These are phyloP conservation scores for Apocynum venetum DNA, from an alignment of 257 asterid genomes.

Conservation along the genomic window DNA sequence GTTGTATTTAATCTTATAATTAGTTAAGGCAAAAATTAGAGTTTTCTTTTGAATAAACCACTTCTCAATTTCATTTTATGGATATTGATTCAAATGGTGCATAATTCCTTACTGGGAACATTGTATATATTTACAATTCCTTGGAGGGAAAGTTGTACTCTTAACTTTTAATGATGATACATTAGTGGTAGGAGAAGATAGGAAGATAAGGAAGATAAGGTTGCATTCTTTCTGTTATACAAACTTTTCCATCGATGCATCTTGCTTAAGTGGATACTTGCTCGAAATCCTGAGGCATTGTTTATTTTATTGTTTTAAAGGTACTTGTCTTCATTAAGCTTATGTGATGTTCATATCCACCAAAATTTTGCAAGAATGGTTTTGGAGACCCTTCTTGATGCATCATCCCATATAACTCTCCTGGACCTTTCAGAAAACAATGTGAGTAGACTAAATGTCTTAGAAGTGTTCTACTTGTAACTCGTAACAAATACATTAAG, in stretches of 20 bases:
- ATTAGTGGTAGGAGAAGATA: neutral
- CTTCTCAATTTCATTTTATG: neutral
- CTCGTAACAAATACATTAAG: slow-evolving; percentile 7
- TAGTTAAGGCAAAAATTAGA: neutral
- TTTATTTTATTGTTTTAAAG: slow-evolving; percentile 31
- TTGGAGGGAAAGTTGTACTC: neutral
- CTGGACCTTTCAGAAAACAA: slow-evolving; percentile 90
- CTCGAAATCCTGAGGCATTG: neutral
- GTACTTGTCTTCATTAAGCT: slow-evolving; percentile 59
- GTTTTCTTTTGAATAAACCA: neutral
- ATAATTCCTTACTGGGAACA: neutral
- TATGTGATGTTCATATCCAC: slow-evolving; percentile 61
- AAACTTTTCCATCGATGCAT: slow-evolving; percentile 1
- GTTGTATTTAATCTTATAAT: neutral
- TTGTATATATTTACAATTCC: neutral
- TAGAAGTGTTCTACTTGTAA: slow-evolving; percentile 13
- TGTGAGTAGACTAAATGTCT: slow-evolving; percentile 42
- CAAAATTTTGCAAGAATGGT: slow-evolving; percentile 51
- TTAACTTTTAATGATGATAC: neutral
- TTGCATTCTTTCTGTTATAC: neutral
- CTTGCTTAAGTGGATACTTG: neutral
- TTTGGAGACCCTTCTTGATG: slow-evolving; percentile 57
- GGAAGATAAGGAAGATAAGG: neutral
- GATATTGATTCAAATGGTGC: neutral
- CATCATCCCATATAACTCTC: slow-evolving; percentile 49